These are phyloP conservation scores for Pulveroboletus sp. DNA, from an alignment of 768 basidiomycete species.

Conservation along the genomic window DNA sequence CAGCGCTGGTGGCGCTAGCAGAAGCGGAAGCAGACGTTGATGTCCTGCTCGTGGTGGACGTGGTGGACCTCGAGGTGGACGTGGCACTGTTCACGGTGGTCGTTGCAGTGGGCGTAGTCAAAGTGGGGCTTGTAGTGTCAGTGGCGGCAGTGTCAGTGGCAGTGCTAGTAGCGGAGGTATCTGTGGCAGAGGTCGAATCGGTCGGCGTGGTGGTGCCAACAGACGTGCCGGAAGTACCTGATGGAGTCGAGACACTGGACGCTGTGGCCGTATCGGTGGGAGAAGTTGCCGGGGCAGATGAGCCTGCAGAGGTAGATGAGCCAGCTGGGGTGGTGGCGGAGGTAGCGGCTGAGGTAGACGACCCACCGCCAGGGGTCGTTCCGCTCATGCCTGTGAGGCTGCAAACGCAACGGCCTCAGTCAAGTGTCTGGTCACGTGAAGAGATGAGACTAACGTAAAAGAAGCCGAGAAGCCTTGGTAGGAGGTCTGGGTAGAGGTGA, in stretches of 20 bases:
- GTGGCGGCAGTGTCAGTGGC: not conserved
- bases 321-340: conserved; percentile 6
- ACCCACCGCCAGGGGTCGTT: conserved; percentile 29
- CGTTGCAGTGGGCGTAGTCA: conserved; percentile 29
- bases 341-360: conserved; percentile 9
- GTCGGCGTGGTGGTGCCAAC: conserved; percentile 8
- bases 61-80: conserved; percentile 15
- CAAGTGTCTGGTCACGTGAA: not conserved
- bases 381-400: conserved; percentile 61
- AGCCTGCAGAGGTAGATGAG: conserved; percentile 14
- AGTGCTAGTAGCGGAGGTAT: not conserved
- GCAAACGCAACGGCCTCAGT: conserved; percentile 7
- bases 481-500: conserved; percentile 29
- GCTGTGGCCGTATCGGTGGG: not conserved
- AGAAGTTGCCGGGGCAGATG: conserved; percentile 7
- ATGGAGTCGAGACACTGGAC: conserved; percentile 1
- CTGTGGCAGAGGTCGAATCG: conserved; percentile 1
- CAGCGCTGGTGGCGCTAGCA: conserved; percentile 17
- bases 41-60: conserved; percentile 25
- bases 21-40: conserved; percentile 13
- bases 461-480: conserved; percentile 47
- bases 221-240: conserved; percentile 16
- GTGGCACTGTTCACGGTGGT: conserved; percentile 28
- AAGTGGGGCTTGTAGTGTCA: conserved; percentile 30
- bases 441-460: conserved; percentile 44